phyloP scores from a whole-genome alignment of 257 asterid species.

The Buddleja alternifolia region DNA sequence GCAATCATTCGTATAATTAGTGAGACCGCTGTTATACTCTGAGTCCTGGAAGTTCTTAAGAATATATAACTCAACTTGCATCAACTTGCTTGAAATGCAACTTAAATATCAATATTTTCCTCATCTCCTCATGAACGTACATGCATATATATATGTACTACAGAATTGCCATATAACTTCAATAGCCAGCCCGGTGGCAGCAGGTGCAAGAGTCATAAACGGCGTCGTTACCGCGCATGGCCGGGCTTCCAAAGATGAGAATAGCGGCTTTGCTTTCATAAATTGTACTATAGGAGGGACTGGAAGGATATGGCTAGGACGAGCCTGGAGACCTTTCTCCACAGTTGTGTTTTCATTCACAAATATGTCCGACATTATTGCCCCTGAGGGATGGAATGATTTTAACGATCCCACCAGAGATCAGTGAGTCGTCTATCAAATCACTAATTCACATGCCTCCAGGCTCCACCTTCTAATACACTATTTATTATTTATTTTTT shows the following conservation, averaged over 20 bases:
- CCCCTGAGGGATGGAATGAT: constrained; percentile 94
- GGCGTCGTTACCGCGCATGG: constrained; percentile 95
- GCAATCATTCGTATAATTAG: no score
- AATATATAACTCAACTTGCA: no score
- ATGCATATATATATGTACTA: no score
- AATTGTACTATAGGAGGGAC: constrained; percentile 82
- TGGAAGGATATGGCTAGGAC: constrained; percentile 89
- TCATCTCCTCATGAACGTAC: background rate
- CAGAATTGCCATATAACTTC: constrained; percentile 71
- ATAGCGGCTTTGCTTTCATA: constrained; percentile 75
- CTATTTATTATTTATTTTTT: background rate
- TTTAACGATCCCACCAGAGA: constrained; percentile 86
- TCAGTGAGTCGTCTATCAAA: no score
- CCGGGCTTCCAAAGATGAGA: constrained; percentile 75
- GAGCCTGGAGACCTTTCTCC: constrained; percentile 97
- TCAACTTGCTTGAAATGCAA: no score
- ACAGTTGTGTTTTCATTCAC: constrained; percentile 73
- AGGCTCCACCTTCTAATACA: background rate
- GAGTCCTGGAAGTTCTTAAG: no score
- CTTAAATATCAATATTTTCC: no score
- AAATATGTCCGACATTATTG: constrained; percentile 72
- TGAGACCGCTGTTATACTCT: no score
- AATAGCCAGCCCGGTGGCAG: constrained; percentile 74
- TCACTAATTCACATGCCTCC: no score
- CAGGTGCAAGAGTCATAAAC: constrained; percentile 52